Percentiles rank a stretch among this genome's conserved stretches.
Conservation (phyloP, 805 yeast genomes). For the Saccharomycopsis oosterbeekiorum region DNA sequence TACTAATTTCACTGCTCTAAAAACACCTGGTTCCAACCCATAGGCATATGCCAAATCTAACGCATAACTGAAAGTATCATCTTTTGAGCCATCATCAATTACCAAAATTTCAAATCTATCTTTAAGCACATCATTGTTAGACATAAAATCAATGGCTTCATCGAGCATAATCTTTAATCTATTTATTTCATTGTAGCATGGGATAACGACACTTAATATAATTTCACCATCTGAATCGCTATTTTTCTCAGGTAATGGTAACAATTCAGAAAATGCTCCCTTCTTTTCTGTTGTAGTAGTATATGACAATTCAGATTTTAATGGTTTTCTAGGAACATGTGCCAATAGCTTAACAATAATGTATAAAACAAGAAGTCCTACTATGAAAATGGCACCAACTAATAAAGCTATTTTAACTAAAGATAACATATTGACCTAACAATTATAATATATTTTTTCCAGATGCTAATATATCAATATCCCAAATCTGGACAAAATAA, state of each 20-base stretch:
- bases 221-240: slow-evolving; percentile 2
- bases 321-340: slow-evolving; percentile 13
- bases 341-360: slow-evolving; percentile 7
- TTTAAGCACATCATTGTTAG: slow-evolving; percentile 22
- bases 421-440: background rate
- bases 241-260: slow-evolving; percentile 10
- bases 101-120: slow-evolving; percentile 64
- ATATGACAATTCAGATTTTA: slow-evolving; percentile 11
- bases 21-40: slow-evolving; percentile 41
- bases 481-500: too few relatives aligned
- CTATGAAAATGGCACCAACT: background rate
- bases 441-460: background rate
- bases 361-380: background rate
- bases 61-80: slow-evolving; percentile 68
- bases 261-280: slow-evolving; percentile 7
- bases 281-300: slow-evolving; percentile 6
- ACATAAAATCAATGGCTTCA: slow-evolving; percentile 53
- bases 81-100: slow-evolving; percentile 88
- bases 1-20: slow-evolving; percentile 62
- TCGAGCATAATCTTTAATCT: slow-evolving; percentile 64
- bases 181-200: slow-evolving; percentile 83
- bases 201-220: slow-evolving; percentile 48
- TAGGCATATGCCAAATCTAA: slow-evolving; percentile 42
- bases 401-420: background rate
- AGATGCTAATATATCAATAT: background rate